Percentiles rank a stretch among this genome's conserved stretches.
Evolutionary conservation across 1,139 yeast genomes (phyloP).

Genomic region (Diutina scorzettiae): DNA sequence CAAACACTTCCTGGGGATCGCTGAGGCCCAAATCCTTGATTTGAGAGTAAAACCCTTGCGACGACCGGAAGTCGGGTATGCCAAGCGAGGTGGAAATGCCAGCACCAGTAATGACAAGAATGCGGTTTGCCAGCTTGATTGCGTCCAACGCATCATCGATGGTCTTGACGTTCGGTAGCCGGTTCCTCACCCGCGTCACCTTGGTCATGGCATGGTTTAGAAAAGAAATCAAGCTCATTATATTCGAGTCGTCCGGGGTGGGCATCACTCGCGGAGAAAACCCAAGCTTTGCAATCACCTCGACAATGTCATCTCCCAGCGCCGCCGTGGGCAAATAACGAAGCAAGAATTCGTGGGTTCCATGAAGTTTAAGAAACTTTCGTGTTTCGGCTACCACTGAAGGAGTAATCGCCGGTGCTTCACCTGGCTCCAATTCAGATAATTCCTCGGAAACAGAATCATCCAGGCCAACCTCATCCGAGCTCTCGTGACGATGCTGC

Average conservation of each 20-base stretch:
- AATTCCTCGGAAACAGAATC: neutral
- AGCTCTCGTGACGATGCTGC: neutral
- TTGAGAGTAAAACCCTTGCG: slow-evolving; percentile 73
- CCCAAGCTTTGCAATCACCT: slow-evolving; percentile 39
- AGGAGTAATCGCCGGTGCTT: slow-evolving; percentile 1
- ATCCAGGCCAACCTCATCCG: neutral
- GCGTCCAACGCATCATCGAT: slow-evolving; percentile 45
- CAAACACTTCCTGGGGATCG: slow-evolving; percentile 94
- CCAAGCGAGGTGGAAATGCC: slow-evolving; percentile 94
- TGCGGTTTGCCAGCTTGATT: slow-evolving; percentile 41
- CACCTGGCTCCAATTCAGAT: neutral
- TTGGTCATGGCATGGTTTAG: slow-evolving; percentile 50
- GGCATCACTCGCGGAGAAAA: slow-evolving; percentile 13
- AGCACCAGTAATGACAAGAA: slow-evolving; percentile 86
- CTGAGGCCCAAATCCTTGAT: slow-evolving; percentile 54
- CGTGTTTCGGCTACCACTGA: slow-evolving; percentile 16
- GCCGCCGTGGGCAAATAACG: slow-evolving; percentile 50
- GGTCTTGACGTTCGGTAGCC: slow-evolving; percentile 33
- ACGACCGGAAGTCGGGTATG: slow-evolving; percentile 90
- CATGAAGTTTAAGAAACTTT: slow-evolving; percentile 45
- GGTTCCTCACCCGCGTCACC: slow-evolving; percentile 7
- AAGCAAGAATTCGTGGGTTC: slow-evolving; percentile 46
- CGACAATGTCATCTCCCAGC: slow-evolving; percentile 38
- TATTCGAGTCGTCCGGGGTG: slow-evolving; percentile 15
- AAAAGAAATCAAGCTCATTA: slow-evolving; percentile 37